Evolutionary conservation across 2,329 filamentous ascomycete genomes (phyloP), one percentile per base, ranked within the genome.

Genomic region (Aspergillus awamori): DNA sequence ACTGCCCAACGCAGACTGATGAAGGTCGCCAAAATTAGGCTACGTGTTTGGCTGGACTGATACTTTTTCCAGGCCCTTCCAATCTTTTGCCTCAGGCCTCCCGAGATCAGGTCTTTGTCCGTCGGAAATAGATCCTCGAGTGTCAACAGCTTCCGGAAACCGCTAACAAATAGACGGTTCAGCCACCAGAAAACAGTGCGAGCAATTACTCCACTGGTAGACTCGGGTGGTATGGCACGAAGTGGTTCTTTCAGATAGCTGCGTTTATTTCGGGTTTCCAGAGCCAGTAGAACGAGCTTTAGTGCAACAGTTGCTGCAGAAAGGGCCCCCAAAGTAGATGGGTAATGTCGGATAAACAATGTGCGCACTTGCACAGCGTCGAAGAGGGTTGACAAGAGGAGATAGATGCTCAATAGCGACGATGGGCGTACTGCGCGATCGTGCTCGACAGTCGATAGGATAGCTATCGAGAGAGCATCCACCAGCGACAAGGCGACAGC

Each of bases 231-330:
- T 30, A 48, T 58, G 20, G 60, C 48, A 5, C 53, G 48, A 17
- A 60, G 67, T 17, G n/a, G 36, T 5, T 56, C 62, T 33, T 63
- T 64, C 4, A 71, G 63, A 28, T 62, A 54, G 8, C 49, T 60
- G 43, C 71, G 64, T 63, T 84, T 84, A n/a, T 77, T 74, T 38
- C 67, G 70, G 17, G 76, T 72, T 67, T 83, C 82, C 1, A 80
- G 70, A 8, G 77, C 66, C 3, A 81, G 67, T 4, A 81, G 62
- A n/a, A 77, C 63, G 5, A 76, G 17, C 57, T 82, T 82, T 38
- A 80, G 62, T 2, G 68, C 74, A 17, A 80, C 59, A 5, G 73
- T 68, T 1, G 75, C 69, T 1, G 76, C 75, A 43, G 79, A 75
- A 3, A 79, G 56, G 8, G 68, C 66, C 2, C 79, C 73, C 38